Evolutionary conservation across 1,284 basidiomycete genomes (phyloP), one percentile per base, ranked within the genome.

Genomic region (Leccinum cinnamomeum): DNA sequence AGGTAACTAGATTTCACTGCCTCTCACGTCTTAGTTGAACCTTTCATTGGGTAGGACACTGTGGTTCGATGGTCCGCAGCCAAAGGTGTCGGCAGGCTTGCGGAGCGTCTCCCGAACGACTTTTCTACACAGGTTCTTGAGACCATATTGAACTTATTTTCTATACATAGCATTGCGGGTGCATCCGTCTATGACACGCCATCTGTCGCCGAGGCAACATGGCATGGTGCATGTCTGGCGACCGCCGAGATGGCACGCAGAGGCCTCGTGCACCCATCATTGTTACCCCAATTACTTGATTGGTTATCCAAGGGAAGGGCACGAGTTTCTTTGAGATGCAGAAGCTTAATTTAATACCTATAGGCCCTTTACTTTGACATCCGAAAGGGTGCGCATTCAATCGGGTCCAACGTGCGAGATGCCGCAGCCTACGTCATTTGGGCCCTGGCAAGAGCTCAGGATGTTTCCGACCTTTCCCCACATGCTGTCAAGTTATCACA

Each of bases 221-320:
- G 97, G 95, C 97, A 99, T 75, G 97, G 97, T 6, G 91, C 94
- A 3, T 95, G 91, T 70, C 83, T 99, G 41, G 93, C 94, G 10
- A 88, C 94, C 59, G 97, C 97, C 5, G 97, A 99, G 78, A 85
- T 97, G 77, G 91, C 92, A 18, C 85, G 97, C 46, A 81, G 95
- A 66, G 90, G 89, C 28, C 81, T 97, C 56, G 79, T 97, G 33
- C 74, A 81, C 5, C 75, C 81, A 55, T 78, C 83, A 51, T 81
- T 82, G 48, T 80, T 96, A 30, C 75, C 82, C 4, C 81, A 86
- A 63, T 77, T 92, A 55, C 81, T 96, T 6, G 81, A 82, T 33
- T 96, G 94, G 91, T 79, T 93, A 60, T 82, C 87, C 61, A 92
- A 93, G 82, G 94, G 89, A 66, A 66, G 79, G 65, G 33, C 48